Evolutionary conservation across 2,329 filamentous ascomycete species (phyloP).

Genomic region (Herpotrichia juniperi): DNA sequence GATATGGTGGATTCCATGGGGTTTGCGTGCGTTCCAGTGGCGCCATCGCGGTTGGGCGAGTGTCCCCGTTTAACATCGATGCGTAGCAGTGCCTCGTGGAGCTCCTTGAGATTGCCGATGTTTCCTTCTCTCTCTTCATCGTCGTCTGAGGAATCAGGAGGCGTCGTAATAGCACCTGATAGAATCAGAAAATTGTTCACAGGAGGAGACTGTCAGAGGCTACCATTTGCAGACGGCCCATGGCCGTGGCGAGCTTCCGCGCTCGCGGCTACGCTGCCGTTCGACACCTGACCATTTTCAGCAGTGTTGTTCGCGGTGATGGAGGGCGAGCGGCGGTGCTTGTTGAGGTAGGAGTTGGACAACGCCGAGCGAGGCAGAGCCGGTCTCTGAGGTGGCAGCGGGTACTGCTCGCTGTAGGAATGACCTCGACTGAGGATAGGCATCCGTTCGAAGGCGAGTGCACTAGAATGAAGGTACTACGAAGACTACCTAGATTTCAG

Average conservation of each 20-base stretch:
- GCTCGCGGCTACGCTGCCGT: slow-evolving; percentile 25
- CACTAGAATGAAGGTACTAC: too few species aligned
- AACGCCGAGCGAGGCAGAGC: slow-evolving; percentile 62
- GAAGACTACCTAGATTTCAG: too few species aligned
- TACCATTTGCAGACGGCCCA: slow-evolving; percentile 56
- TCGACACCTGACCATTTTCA: slow-evolving; percentile 34
- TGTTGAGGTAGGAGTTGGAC: slow-evolving; percentile 66
- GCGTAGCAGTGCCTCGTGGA: slow-evolving; percentile 82
- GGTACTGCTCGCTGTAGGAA: slow-evolving; percentile 54
- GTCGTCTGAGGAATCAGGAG: slow-evolving; percentile 90
- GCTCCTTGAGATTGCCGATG: slow-evolving; percentile 63
- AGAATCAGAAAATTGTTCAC: slow-evolving; percentile 78
- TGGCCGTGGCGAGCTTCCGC: slow-evolving; percentile 26
- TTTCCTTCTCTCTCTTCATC: slow-evolving; percentile 80
- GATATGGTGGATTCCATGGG: slow-evolving; percentile 17
- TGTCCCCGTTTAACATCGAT: slow-evolving; percentile 69
- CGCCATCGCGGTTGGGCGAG: slow-evolving; percentile 57
- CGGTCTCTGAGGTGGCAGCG: slow-evolving; percentile 47
- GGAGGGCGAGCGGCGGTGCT: slow-evolving; percentile 63
- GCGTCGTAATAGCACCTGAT: slow-evolving; percentile 84
- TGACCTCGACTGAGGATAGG: slow-evolving; percentile 57
- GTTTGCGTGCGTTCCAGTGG: slow-evolving; percentile 22
- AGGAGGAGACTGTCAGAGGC: slow-evolving; percentile 81
- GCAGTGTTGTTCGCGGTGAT: slow-evolving; percentile 35
- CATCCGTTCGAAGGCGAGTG: too few species aligned